A percentile compares a stretch with the other conserved stretches of the same genome.
Conservation (phyloP, 768 basidiomycete genomes). For the Russula olivacea region DNA sequence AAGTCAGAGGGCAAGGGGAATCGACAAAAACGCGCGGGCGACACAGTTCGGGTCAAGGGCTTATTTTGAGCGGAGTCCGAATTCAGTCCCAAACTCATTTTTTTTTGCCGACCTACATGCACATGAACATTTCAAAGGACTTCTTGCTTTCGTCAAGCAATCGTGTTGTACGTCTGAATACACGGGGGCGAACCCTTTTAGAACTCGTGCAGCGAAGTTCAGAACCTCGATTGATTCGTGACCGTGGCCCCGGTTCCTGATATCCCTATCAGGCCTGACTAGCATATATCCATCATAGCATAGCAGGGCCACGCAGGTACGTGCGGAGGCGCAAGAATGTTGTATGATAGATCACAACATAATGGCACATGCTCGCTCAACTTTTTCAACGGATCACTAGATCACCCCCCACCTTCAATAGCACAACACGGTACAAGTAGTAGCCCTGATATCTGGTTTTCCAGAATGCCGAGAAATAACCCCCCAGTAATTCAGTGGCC, state of each 20-base stretch:
- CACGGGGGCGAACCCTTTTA: not conserved
- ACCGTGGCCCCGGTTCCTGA: not conserved
- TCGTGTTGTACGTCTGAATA: conserved; percentile 2
- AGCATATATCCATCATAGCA: not conserved
- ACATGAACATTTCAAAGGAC: too few species aligned
- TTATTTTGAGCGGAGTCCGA: conserved; percentile 22
- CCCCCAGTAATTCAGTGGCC: too few species aligned
- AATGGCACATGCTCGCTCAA: not conserved
- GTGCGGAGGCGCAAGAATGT: not conserved
- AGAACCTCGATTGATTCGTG: not conserved
- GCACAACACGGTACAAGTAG: not conserved
- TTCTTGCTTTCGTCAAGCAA: too few species aligned
- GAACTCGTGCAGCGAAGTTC: conserved; percentile 3
- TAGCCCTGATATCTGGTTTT: not conserved
- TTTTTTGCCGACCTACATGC: not conserved
- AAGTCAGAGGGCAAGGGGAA: conserved; percentile 18
- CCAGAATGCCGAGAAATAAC: too few species aligned
- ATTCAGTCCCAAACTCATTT: not conserved
- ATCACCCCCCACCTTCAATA: not conserved
- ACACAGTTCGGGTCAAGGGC: conserved; percentile 23
- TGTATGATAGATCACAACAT: not conserved
- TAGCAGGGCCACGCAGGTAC: not conserved
- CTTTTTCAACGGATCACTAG: not conserved
- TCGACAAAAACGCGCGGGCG: conserved; percentile 23
- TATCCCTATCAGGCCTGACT: not conserved